Conservation (phyloP, 805 yeast species). For the Spencermartinsiella europaea region DNA sequence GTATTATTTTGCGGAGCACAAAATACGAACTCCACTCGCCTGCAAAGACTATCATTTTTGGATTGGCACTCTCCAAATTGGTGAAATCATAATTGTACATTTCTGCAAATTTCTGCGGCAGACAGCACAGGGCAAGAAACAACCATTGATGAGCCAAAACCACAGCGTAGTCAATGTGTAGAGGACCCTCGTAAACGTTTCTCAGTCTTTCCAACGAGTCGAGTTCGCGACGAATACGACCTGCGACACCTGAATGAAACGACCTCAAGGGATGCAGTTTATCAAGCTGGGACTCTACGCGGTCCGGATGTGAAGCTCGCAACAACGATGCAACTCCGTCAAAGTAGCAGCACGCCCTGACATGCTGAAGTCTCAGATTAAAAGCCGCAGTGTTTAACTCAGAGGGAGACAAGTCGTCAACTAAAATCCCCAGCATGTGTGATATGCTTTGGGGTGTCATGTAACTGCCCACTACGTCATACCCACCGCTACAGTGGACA, state of each 20-base stretch:
- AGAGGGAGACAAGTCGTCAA: background rate
- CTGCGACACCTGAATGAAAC: constrained; percentile 5
- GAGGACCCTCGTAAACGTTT: constrained; percentile 3
- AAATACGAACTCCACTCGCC: constrained; percentile 12
- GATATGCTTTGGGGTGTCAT: background rate
- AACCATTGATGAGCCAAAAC: constrained; percentile 11
- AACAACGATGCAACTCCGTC: constrained; percentile 6
- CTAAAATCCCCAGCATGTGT: background rate
- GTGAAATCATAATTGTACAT: background rate
- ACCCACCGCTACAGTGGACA: background rate
- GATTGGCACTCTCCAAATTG: background rate
- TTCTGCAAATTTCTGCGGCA: constrained; percentile 10
- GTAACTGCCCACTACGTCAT: background rate
- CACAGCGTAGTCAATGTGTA: constrained; percentile 6
- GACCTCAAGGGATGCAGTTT: constrained; percentile 4
- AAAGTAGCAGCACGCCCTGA: constrained; percentile 1
- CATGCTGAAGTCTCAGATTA: background rate
- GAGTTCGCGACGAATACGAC: background rate
- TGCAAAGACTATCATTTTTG: constrained; percentile 10
- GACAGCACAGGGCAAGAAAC: constrained; percentile 11
- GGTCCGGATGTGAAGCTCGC: constrained; percentile 4
- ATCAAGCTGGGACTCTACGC: constrained; percentile 4
- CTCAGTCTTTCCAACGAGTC: background rate
- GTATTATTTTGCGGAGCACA: constrained; percentile 4
- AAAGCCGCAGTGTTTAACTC: background rate